Base-by-base conservation (phyloP, 2,329 filamentous ascomycete species). In the Xylariomycetidae sp. region DNA sequence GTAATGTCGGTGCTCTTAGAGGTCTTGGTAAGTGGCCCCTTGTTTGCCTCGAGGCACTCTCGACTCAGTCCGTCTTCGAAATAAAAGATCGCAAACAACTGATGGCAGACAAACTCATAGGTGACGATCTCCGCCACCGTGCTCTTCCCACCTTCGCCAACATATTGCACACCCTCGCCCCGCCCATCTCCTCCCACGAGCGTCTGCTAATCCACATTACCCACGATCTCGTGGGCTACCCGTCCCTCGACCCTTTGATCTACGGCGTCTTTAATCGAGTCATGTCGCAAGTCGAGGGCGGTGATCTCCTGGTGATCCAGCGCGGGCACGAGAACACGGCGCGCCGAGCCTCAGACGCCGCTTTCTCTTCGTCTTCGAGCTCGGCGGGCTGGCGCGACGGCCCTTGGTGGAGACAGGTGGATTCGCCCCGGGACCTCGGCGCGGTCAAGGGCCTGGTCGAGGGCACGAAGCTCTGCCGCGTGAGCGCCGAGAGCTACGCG, bases 211-310 rank as follows among this genome's bases (percentile, higher is more conserved):
- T 98, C 51, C 92, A 98, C 67, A 94, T 92, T 44, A 95, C 90
- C 7, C 92, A 98, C 67, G 92, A 97, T 60, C 77, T 98, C 27
- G 81, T 88, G 48, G 88, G 88, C 48, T 98, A 98, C 59, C 92
- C 92, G 3, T 90, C 88, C 13, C 79, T 98, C 49, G 90, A 97
- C 57, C 88, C 90, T 13, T 75, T 96, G 34, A 87, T 97, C 50
- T 88, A 97, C 63, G 76, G 77, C 37, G 88, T 92, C 44, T 98
- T 98, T 67, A 85, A 85, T 35, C 82, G 88, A 33, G 89, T 98
- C 53, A 98, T 98, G 92, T 78, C 88, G n/a, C 92, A 98, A 65
- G 92, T 98, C 28, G 92, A 98, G 64, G 92, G 92, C 45, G 92
- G 92, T 35, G 92, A 97, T 53, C 72, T 98, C 13, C 74, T 97